Evolutionary conservation across 2,329 filamentous ascomycete species (phyloP).

Genomic region (Penicillium sp.): DNA sequence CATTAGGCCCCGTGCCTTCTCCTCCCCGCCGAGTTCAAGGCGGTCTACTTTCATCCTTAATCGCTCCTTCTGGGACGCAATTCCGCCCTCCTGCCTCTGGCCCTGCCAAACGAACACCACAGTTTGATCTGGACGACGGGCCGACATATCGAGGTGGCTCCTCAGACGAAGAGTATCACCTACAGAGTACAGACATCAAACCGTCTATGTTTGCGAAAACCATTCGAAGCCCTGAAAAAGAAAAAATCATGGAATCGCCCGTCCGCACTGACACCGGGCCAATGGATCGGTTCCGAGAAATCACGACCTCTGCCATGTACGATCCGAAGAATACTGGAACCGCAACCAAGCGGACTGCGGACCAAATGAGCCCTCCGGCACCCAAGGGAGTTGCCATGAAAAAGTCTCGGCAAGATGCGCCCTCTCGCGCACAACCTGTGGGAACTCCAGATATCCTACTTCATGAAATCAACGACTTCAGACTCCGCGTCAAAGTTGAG

Average conservation of each 20-base stretch:
- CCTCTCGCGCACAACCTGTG: constrained; percentile 42
- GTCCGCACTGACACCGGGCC: constrained; percentile 21
- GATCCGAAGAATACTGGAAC: constrained; percentile 24
- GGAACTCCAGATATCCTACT: constrained; percentile 36
- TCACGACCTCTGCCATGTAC: constrained; percentile 38
- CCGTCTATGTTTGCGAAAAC: constrained; percentile 49
- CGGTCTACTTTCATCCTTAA: constrained; percentile 49
- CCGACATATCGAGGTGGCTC: constrained; percentile 54
- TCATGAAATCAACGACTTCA: constrained; percentile 45
- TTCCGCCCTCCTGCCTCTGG: constrained; percentile 49
- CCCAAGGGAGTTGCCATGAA: constrained; percentile 32
- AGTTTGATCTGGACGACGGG: constrained; percentile 46
- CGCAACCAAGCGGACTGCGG: constrained; percentile 33
- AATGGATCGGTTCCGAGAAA: constrained; percentile 36
- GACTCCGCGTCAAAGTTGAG: constrained; percentile 44
- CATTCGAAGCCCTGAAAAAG: constrained; percentile 33
- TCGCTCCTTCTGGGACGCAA: constrained; percentile 67
- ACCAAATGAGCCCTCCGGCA: constrained; percentile 37
- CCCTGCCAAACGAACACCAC: constrained; percentile 34
- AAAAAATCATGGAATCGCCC: constrained; percentile 38
- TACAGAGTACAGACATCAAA: constrained; percentile 50
- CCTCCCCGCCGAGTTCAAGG: constrained; percentile 32
- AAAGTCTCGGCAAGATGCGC: constrained; percentile 34
- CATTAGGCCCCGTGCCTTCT: constrained; percentile 47
- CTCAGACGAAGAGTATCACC: constrained; percentile 49